Evolutionary conservation across 192 early-diverging fungal species (phyloP), one percentile per base, ranked within the genome.

Genomic region (Podila verticillata): DNA sequence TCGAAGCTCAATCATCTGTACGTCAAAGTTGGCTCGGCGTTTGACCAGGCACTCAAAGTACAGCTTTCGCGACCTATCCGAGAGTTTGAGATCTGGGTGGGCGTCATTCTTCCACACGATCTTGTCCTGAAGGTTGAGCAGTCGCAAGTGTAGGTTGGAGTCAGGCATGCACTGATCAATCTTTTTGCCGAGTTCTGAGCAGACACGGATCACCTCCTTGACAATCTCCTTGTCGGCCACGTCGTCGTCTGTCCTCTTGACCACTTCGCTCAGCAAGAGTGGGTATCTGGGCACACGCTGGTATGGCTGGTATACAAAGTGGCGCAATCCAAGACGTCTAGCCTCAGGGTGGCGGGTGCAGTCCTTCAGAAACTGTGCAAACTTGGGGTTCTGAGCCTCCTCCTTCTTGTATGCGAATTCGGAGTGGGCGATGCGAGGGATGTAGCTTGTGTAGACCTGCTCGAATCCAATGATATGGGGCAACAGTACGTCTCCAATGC

Each of bases 201-300:
- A 91, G 35, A 87, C 85, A 7, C 69, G 82, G 32, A 96, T 88
- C 4, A 91, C 93, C 73, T 91, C 86, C 34, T 91, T 89, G 19
- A 99, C 83, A 26, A 88, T 75, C 7, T 79, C 87, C 39, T 86
- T 82, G 65, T 99, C 97, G 1, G 93, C 90, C 49, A 96, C 91
- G 35, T 84, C 88, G 31, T 89, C 87, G 0, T 93, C 91, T 5
- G 96, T 94, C 59, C 92, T 82, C 63, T 97, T 94, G 20, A 96
- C 82, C 48, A 96, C 90, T 17, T 91, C 94, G 26, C 87, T 84
- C 26, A 99, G 82, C 56, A 99, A 82, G n/a, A 99, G 85, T 31
- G 91, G 91, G 73, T 97, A 99, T 62, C 95, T 86, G 7, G 92
- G 95, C 57, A 98, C 75, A 13, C 95, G 90, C 17, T 95, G 93